Conservation (phyloP, 2,329 filamentous ascomycete genomes). For the Fusarium irregulare region DNA sequence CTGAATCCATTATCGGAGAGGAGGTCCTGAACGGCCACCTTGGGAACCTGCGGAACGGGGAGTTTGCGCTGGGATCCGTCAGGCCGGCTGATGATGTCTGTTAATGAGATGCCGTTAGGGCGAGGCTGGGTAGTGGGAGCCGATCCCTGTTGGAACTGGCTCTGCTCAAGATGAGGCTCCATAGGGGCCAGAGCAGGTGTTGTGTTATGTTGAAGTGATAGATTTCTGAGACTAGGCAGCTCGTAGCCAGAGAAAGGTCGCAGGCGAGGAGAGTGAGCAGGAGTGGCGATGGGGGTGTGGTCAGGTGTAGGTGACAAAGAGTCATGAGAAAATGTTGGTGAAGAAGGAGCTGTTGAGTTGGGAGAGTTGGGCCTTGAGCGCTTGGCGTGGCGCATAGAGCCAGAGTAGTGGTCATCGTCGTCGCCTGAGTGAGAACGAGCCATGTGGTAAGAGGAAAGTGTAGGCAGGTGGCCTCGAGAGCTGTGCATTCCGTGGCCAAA, state of each 20-base stretch:
- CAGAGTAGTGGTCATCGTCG: slow-evolving; percentile 82
- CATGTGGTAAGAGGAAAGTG: slow-evolving; percentile 92
- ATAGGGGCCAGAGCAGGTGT: slow-evolving; percentile 69
- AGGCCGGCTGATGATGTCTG: slow-evolving; percentile 90
- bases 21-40: slow-evolving; percentile 88
- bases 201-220: slow-evolving; percentile 64
- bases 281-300: slow-evolving; percentile 97
- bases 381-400: slow-evolving; percentile 78
- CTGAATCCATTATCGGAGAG: slow-evolving; percentile 75
- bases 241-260: slow-evolving; percentile 82
- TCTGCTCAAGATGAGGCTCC: slow-evolving; percentile 65
- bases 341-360: slow-evolving; percentile 94
- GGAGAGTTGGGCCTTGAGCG: slow-evolving; percentile 93
- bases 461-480: slow-evolving; percentile 74
- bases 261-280: slow-evolving; percentile 92
- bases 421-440: slow-evolving; percentile 87
- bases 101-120: slow-evolving; percentile 80
- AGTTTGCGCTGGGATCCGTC: slow-evolving; percentile 91
- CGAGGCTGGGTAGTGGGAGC: slow-evolving; percentile 64
- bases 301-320: slow-evolving; percentile 95
- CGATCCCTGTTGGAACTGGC: slow-evolving; percentile 57
- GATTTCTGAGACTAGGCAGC: slow-evolving; percentile 82
- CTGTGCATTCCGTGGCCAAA: slow-evolving; percentile 61
- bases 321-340: slow-evolving; percentile 95
- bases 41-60: slow-evolving; percentile 89